A percentile compares a stretch with the other conserved stretches of the same genome.
Conservation (phyloP, 2,329 filamentous ascomycete genomes). For the Alternaria gaisen region DNA sequence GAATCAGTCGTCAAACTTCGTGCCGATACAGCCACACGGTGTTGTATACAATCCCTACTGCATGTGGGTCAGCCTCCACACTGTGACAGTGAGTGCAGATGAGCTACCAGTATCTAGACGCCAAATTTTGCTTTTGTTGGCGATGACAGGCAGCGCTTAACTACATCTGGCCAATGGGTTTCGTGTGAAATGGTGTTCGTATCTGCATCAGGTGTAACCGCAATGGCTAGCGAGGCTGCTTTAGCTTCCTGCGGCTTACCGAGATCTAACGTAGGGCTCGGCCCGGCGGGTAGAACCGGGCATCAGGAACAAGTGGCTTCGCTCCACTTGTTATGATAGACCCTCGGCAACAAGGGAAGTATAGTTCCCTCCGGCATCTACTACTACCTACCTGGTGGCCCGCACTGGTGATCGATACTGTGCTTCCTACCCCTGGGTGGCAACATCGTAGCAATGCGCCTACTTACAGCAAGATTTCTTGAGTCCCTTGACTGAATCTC, state of each 20-base stretch:
- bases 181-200: neutral
- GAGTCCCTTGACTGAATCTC: no score
- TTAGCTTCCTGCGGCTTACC: neutral
- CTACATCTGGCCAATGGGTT: neutral
- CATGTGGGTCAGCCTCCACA: neutral
- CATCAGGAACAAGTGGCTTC: neutral
- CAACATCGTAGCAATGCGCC: no score
- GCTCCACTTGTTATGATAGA: neutral
- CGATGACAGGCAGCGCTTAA: neutral
- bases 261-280: neutral
- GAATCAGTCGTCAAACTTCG: no score
- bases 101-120: neutral
- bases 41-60: neutral
- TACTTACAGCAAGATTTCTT: rapidly evolving
- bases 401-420: no score
- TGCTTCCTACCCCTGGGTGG: no score
- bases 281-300: neutral
- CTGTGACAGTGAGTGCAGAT: no score
- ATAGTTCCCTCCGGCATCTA: no score
- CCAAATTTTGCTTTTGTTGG: neutral
- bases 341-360: neutral
- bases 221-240: neutral
- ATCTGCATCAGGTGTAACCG: neutral
- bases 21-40: no score
- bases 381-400: no score